Conservation (phyloP, 495 filamentous ascomycete species). For the Podospora appendiculata region DNA sequence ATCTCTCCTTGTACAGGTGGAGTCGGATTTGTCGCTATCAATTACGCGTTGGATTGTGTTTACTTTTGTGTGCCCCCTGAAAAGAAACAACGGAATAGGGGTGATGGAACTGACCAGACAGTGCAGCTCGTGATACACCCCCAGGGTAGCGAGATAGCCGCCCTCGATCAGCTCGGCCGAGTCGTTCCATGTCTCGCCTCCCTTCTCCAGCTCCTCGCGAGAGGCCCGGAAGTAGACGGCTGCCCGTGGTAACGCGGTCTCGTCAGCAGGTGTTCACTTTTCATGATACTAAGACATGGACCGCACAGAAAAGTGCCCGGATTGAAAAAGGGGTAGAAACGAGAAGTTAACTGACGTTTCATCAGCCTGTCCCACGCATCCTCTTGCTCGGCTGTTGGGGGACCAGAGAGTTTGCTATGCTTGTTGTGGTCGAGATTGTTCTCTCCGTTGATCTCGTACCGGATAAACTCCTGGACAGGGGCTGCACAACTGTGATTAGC, state of each 20-base stretch:
- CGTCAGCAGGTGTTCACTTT: not conserved
- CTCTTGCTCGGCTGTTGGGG: slow-evolving; percentile 3
- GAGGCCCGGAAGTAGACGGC: slow-evolving; percentile 6
- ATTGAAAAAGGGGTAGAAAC: not conserved
- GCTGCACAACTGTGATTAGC: not conserved
- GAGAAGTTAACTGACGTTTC: slow-evolving; percentile 3
- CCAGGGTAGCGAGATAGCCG: slow-evolving; percentile 7
- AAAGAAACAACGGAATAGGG: not conserved
- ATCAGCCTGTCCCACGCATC: slow-evolving; percentile 8
- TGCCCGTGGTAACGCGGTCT: not conserved
- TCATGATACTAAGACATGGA: no score
- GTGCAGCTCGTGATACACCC: slow-evolving; percentile 15
- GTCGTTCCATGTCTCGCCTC: slow-evolving; percentile 4
- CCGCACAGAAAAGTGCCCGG: no score
- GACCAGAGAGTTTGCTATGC: slow-evolving; percentile 5
- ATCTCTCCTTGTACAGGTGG: slow-evolving; percentile 4
- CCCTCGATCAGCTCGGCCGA: slow-evolving; percentile 2
- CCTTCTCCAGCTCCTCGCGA: slow-evolving; percentile 3
- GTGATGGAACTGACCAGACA: slow-evolving; percentile 7
- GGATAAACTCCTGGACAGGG: slow-evolving; percentile 1
- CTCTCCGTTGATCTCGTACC: slow-evolving; percentile 7
- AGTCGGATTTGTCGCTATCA: slow-evolving; percentile 12
- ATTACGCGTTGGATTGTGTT: no score
- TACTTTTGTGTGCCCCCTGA: not conserved
- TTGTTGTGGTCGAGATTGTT: slow-evolving; percentile 2